Base-by-base conservation (phyloP, 2,329 filamentous ascomycete species). In the Alternaria ventricosa region DNA sequence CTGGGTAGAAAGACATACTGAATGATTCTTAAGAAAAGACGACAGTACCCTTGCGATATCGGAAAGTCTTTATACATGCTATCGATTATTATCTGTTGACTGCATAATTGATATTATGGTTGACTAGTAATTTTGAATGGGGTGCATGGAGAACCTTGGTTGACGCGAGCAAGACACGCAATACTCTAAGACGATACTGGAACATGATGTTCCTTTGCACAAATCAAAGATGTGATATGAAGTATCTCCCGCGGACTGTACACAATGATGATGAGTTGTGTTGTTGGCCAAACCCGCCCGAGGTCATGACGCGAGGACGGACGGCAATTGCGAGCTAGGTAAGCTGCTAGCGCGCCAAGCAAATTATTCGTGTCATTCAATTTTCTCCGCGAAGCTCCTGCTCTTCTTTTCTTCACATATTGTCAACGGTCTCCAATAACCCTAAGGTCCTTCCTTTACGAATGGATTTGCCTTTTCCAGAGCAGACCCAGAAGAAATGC, bases 401-500 rank as follows among this genome's bases (percentile, higher is more conserved):
- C 10, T 60, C 59, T 68, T 70, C 63, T 67, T 63, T 60, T 72
- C 69, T 61, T 72, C 68, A 72, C 71, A 74, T 74, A 76, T 76
- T 74, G 63, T 74, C 66, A 55, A 66, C 68, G 71, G 66, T 74
- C 71, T 72, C 64, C 68, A 65, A 65, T 69, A 70, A 70, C 63
- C 68, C 62, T 68, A 69, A 72, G 71, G 75, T 70, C 64, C 67
- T 63, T 73, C 68, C 68, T 62, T 49, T 67, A 56, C 60, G 51
- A 55, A 55, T 76, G 71, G 71, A 73, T 70, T 71, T 62, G 64
- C 72, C 69, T 71, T 69, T 74, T 73, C 66, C 67, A 65, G 71
- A 69, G 71, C 65, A 74, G 71, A 79, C 78, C 78, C 63, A 80
- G 76, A 80, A 53, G 13, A 45, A 72, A 79, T 56, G 71, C 71